Base-by-base conservation (phyloP, 352 stramenopile species). In the Pythium pyrilobum region DNA sequence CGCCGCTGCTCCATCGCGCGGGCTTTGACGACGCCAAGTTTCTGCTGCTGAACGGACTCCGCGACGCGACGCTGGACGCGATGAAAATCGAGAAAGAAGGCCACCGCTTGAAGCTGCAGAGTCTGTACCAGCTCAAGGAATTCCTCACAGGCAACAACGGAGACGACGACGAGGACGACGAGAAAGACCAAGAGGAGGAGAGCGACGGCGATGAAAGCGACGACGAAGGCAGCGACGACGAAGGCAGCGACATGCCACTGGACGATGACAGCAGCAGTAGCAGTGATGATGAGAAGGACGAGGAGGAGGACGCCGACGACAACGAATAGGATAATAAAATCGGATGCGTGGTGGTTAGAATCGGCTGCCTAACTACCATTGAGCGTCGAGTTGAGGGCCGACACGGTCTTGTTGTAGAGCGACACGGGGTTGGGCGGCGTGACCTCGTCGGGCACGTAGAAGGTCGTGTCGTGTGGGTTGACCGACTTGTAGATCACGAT, bases 401-500 rank as follows among this genome's bases (percentile, higher is more conserved):
- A 44, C 39, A 88, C 69, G 3, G 80, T 89, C 38, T 77, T 85
- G 72, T 91, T 91, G 62, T 93, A 93, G 16, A 89, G 57, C 28
- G 41, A 61, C 16, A 74, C 77, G 23, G 81, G 81, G 50, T 92
- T 83, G 13, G 84, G 84, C 10, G 81, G 81, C 49, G 81, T 89
- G 56, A 92, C 77, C 68, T 92, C 81, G 44, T 92, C 84, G 3
- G 84, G 81, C 32, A 92, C 77, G 67, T 91, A 89, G 47, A 95
- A 92, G 24, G 80, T 92, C 31, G 47, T 79, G 64, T 91, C 71
- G 6, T 84, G 64, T 7, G 82, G 84, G 45, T 92, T 72, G 10
- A 88, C 53, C 24, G 81, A 74, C 54, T 89, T 91, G 81, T 92
- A 95, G 36, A 87, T 75, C 24, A 92, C 81, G 52, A 92, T 95